A percentile compares a stretch with the other conserved stretches of the same genome.
These are phyloP conservation scores for Lichtheimia ramosa DNA, from an alignment of 371 early-diverging fungal species.

Conservation along the genomic window DNA sequence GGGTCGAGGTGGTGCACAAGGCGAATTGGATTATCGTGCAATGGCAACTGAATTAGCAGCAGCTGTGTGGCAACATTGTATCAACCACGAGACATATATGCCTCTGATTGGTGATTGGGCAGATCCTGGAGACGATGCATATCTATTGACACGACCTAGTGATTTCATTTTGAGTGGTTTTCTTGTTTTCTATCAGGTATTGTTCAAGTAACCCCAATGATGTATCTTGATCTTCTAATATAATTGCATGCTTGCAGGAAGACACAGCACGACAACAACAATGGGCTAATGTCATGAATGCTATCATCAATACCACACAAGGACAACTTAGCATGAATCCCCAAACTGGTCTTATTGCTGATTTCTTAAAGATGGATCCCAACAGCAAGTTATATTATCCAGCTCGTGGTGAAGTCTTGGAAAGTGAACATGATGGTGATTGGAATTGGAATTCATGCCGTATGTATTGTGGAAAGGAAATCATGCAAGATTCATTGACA, in stretches of 20 bases:
- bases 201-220: not conserved
- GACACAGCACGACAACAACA: slow-evolving; percentile 50
- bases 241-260: slow-evolving; percentile 26
- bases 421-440: slow-evolving; percentile 49
- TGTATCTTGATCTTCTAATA: not conserved
- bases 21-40: slow-evolving; percentile 49
- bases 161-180: slow-evolving; percentile 64
- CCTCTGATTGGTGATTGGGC: slow-evolving; percentile 67
- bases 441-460: slow-evolving; percentile 60
- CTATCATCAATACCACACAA: slow-evolving; percentile 43
- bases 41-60: slow-evolving; percentile 45
- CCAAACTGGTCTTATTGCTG: slow-evolving; percentile 61
- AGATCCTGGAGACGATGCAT: slow-evolving; percentile 54
- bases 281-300: slow-evolving; percentile 55
- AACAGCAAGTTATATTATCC: slow-evolving; percentile 44
- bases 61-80: slow-evolving; percentile 54
- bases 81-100: slow-evolving; percentile 58
- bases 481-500: too few species aligned
- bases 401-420: slow-evolving; percentile 47
- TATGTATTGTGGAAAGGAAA: not conserved
- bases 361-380: slow-evolving; percentile 53
- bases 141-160: slow-evolving; percentile 55
- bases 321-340: slow-evolving; percentile 49
- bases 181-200: slow-evolving; percentile 54
- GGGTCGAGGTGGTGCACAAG: slow-evolving; percentile 54